Evolutionary conservation across 2,329 filamentous ascomycete genomes (phyloP).

Genomic region (Drechslerella coelobrocha): DNA sequence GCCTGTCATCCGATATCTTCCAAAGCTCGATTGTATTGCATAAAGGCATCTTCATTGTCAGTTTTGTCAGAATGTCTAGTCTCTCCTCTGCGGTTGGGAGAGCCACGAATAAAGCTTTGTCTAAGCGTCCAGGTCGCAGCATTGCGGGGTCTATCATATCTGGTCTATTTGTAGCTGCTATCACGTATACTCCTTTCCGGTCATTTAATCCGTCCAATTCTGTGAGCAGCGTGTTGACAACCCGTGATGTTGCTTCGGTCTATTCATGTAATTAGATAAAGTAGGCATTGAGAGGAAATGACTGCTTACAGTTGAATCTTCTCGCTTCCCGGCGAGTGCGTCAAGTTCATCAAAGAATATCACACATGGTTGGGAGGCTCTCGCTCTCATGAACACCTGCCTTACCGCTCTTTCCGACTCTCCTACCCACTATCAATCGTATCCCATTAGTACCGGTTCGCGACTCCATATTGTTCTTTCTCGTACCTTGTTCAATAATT

Average conservation of each 20-base stretch:
- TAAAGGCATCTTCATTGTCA: slow-evolving; percentile 64
- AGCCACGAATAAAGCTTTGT: slow-evolving; percentile 87
- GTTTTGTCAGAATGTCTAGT: slow-evolving; percentile 80
- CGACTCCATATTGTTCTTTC: neutral
- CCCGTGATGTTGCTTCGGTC: slow-evolving; percentile 81
- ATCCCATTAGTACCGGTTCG: slow-evolving; percentile 7
- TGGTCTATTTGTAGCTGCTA: slow-evolving; percentile 91
- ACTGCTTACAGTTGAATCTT: slow-evolving; percentile 62
- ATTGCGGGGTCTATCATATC: slow-evolving; percentile 97
- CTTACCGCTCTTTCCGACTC: slow-evolving; percentile 93
- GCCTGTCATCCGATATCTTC: slow-evolving; percentile 69
- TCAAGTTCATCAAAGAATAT: slow-evolving; percentile 99
- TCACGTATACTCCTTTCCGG: slow-evolving; percentile 86
- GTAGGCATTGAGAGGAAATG: neutral
- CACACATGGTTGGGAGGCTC: slow-evolving; percentile 86
- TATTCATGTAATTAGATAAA: slow-evolving; percentile 60
- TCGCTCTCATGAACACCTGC: slow-evolving; percentile 86
- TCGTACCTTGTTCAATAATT: slow-evolving; percentile 82
- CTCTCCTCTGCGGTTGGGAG: slow-evolving; percentile 79
- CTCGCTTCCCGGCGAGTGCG: slow-evolving; percentile 83
- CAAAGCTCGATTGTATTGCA: slow-evolving; percentile 66
- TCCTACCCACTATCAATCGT: slow-evolving; percentile 72
- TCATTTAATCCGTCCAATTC: slow-evolving; percentile 86
- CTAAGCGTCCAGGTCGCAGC: slow-evolving; percentile 86
- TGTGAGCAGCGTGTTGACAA: slow-evolving; percentile 93